phyloP scores from a whole-genome alignment of 179 eudicot genomes.

The Spergularia azorica region DNA sequence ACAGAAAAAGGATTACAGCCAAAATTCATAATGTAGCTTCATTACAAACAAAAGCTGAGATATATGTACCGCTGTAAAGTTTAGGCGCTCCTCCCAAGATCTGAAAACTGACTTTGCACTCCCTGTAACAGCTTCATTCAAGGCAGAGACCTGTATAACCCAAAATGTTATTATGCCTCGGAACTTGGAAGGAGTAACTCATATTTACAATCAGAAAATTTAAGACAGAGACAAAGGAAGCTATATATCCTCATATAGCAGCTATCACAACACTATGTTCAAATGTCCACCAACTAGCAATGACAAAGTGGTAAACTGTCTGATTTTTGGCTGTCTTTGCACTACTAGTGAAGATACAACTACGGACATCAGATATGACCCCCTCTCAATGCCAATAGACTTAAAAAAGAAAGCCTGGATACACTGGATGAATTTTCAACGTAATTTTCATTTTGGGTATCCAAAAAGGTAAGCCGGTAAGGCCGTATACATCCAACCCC shows the following conservation, averaged over 20 bases:
- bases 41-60: too few relatives aligned
- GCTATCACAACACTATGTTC: constrained; percentile 3
- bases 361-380: too few relatives aligned
- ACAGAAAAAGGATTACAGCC: not conserved
- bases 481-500: too few relatives aligned
- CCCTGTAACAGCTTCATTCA: constrained; percentile 88
- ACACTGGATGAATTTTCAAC: too few relatives aligned
- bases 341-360: too few relatives aligned
- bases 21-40: too few relatives aligned
- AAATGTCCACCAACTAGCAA: not conserved
- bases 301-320: not conserved
- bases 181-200: not conserved
- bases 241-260: not conserved
- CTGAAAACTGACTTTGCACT: constrained; percentile 87
- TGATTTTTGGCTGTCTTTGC: not conserved
- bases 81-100: constrained; percentile 92
- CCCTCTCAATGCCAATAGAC: too few relatives aligned
- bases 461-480: too few relatives aligned
- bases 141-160: constrained; percentile 68
- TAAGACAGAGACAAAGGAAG: not conserved
- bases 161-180: not conserved
- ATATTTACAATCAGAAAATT: not conserved
- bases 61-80: constrained; percentile 59
- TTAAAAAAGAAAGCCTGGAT: too few relatives aligned
- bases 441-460: too few relatives aligned